These are phyloP conservation scores for Leccinellum albellum DNA, from an alignment of 768 basidiomycete genomes.

Conservation along the genomic window DNA sequence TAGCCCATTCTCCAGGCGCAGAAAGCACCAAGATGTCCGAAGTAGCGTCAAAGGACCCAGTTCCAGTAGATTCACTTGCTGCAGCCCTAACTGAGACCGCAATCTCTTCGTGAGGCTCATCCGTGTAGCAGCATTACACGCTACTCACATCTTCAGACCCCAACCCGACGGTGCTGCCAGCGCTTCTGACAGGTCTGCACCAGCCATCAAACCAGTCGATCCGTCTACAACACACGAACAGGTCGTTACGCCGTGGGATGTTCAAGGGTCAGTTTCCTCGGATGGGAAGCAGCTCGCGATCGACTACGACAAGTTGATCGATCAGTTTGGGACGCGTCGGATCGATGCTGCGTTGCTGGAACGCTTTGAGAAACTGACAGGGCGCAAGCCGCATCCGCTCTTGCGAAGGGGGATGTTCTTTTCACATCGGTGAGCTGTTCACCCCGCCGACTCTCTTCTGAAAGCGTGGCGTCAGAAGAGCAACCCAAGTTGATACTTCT, in stretches of 20 bases:
- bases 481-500: slow-evolving; percentile 1
- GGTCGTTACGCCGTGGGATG: slow-evolving; percentile 96
- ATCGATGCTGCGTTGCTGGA: slow-evolving; percentile 74
- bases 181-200: slow-evolving; percentile 19
- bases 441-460: background rate
- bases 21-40: slow-evolving; percentile 15
- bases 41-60: slow-evolving; percentile 24
- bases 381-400: slow-evolving; percentile 81
- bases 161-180: slow-evolving; percentile 7
- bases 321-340: slow-evolving; percentile 88
- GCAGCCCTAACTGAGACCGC: slow-evolving; percentile 22
- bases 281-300: slow-evolving; percentile 92
- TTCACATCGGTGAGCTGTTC: slow-evolving; percentile 73
- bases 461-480: background rate
- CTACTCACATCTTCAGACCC: slow-evolving; percentile 10
- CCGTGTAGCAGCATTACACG: background rate
- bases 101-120: slow-evolving; percentile 31
- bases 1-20: no score
- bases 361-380: slow-evolving; percentile 89
- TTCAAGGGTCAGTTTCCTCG: slow-evolving; percentile 81
- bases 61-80: slow-evolving; percentile 26
- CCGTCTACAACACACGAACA: slow-evolving; percentile 48
- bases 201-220: slow-evolving; percentile 29
- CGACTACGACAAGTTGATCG: slow-evolving; percentile 93
- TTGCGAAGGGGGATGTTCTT: slow-evolving; percentile 94